A percentile compares a stretch with the other conserved stretches of the same genome.
phyloP scores from a whole-genome alignment of 1,139 yeast species.

The Saccharomyces hybrid region DNA sequence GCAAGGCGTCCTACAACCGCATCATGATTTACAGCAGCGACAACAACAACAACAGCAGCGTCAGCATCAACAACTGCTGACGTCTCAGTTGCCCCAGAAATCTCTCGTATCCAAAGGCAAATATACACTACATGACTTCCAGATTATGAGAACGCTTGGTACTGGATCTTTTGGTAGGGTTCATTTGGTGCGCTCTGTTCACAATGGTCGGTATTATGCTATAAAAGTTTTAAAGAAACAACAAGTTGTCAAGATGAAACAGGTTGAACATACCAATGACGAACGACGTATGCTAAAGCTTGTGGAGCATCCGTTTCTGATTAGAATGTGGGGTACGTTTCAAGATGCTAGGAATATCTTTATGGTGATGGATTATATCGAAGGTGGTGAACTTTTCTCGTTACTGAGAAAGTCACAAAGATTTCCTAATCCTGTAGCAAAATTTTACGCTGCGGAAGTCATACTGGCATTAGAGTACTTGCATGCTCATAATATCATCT shows the following conservation, averaged over 20 bases:
- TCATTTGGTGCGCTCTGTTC: slow-evolving; percentile 85
- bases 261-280: slow-evolving; percentile 95
- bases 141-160: slow-evolving; percentile 87
- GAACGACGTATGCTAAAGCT: slow-evolving; percentile 89
- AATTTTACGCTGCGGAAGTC: slow-evolving; percentile 95
- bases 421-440: slow-evolving; percentile 95
- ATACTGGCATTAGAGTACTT: slow-evolving; percentile 85
- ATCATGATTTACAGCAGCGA: slow-evolving; percentile 10
- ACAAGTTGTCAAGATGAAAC: slow-evolving; percentile 91
- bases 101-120: slow-evolving; percentile 74
- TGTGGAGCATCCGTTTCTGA: slow-evolving; percentile 90
- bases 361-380: slow-evolving; percentile 98
- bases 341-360: slow-evolving; percentile 84
- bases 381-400: slow-evolving; percentile 93
- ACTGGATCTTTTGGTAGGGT: slow-evolving; percentile 98
- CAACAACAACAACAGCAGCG: slow-evolving; percentile 9
- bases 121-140: slow-evolving; percentile 78
- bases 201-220: slow-evolving; percentile 90
- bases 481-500: slow-evolving; percentile 85
- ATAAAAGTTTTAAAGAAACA: slow-evolving; percentile 88
- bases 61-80: slow-evolving; percentile 4
- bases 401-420: slow-evolving; percentile 83
- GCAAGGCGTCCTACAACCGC: slow-evolving; percentile 5
- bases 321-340: slow-evolving; percentile 98
- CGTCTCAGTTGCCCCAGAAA: slow-evolving; percentile 13